Evolutionary conservation across 768 basidiomycete species (phyloP), one percentile per base, ranked within the genome.

Genomic region (Podaxis carcinomalis): DNA sequence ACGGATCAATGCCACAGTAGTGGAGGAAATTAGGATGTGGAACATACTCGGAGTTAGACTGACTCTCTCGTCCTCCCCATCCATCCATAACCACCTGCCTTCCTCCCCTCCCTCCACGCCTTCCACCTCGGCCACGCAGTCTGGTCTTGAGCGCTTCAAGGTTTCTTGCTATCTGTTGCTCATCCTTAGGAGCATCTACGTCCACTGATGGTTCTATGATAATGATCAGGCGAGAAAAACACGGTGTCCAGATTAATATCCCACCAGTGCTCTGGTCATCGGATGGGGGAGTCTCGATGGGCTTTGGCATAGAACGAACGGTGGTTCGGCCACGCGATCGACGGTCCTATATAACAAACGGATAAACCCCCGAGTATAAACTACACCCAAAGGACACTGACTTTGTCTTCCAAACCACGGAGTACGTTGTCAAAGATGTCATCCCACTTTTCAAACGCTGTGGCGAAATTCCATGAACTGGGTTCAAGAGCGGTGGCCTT

Each of bases 121-220:
- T 76, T 2, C 84, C 85, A 0, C 88, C 89, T 56, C 88, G 80
- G 27, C 90, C 90, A 57, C 92, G 90, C 53, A 97, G 74, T 35
- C 93, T 82, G 56, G 83, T 88, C 73, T 95, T 97, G 57, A 99
- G 79, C 0, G 92, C 92, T 66, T 94, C 89, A 1, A 97, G 91
- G 68, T 95, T 97, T 65, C 92, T 82, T 3, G 95, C 87, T 63
- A 98, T 98, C 67, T 94, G 87, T 69, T 96, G 90, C 61, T 92
- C 93, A 63, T 95, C 93, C 44, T 83, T 80, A 1, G 84, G 77
- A 2, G 75, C 71, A 44, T 86, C 83, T 21, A 79, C 61, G 61
- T 69, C 69, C 28, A 69, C 62, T 6, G 73, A 68, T 1, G 75
- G 74, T 10, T 64, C 75, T 77, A 68, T 6, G 80, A 75, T 63